phyloP scores from a whole-genome alignment of 2,329 filamentous ascomycete species.

The Phaeophleospora eucalypticola region DNA sequence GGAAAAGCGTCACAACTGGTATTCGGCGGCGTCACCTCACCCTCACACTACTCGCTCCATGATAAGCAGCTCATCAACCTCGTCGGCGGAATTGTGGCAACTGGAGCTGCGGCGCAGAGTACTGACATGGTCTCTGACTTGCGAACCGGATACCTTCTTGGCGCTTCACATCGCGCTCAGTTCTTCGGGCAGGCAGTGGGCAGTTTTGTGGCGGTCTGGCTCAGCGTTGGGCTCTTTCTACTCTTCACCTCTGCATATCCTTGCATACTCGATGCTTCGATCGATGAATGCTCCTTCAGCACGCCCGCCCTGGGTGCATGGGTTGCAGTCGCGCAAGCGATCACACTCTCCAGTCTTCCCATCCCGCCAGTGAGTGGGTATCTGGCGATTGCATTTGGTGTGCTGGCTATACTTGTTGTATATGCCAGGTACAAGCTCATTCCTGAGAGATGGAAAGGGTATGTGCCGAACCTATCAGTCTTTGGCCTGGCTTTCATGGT shows the following conservation, averaged over 20 bases:
- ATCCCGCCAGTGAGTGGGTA: constrained; percentile 56
- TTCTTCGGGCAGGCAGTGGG: constrained; percentile 63
- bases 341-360: constrained; percentile 51
- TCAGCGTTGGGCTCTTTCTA: too few species aligned
- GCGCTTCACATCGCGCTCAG: constrained; percentile 59
- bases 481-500: constrained; percentile 55
- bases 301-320: constrained; percentile 61
- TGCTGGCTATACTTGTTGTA: constrained; percentile 47
- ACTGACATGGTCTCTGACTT: constrained; percentile 58
- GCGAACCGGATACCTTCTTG: constrained; percentile 60
- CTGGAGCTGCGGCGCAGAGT: constrained; percentile 32
- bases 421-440: constrained; percentile 50
- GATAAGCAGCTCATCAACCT: constrained; percentile 60
- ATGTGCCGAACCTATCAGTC: constrained; percentile 57
- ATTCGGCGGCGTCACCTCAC: constrained; percentile 57
- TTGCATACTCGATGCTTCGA: constrained; percentile 50
- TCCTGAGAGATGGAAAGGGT: constrained; percentile 45
- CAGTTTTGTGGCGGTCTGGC: too few species aligned
- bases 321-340: constrained; percentile 58
- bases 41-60: constrained; percentile 45
- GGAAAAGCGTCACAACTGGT: constrained; percentile 64
- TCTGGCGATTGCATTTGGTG: constrained; percentile 51
- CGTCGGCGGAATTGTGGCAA: constrained; percentile 49
- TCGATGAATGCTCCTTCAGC: constrained; percentile 53
- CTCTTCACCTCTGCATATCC: constrained; percentile 63